Percentiles rank a stretch among this genome's conserved stretches.
Conservation (phyloP, 2,329 filamentous ascomycete genomes). For the Chaetomium olivaceum region DNA sequence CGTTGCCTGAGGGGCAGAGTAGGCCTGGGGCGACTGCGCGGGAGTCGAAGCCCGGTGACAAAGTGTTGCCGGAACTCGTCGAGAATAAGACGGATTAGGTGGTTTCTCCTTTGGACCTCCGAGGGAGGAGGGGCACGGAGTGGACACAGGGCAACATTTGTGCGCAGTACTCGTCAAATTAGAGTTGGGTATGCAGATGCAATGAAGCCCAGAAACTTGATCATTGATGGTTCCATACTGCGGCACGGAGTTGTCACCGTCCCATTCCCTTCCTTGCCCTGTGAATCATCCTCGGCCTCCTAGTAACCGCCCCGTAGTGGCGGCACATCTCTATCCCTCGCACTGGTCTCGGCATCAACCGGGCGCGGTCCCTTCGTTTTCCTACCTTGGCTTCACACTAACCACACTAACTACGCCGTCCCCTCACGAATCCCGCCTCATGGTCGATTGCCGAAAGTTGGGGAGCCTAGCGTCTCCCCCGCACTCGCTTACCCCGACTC, state of each 20-base stretch:
- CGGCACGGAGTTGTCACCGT: too few relatives aligned
- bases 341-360: not conserved
- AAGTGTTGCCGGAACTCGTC: conserved; percentile 42
- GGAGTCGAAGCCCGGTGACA: conserved; percentile 37
- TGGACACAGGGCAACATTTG: too few relatives aligned
- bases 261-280: too few relatives aligned
- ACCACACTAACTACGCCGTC: not conserved
- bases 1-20: conserved; percentile 41
- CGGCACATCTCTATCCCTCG: not conserved
- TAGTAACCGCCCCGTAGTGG: not conserved
- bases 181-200: too few relatives aligned
- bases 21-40: conserved; percentile 38
- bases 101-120: too few relatives aligned
- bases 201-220: too few relatives aligned
- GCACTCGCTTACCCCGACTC: conserved; percentile 25
- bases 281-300: too few relatives aligned
- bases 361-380: not conserved
- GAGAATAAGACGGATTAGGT: conserved; percentile 33
- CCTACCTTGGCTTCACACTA: too few relatives aligned
- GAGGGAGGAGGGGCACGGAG: too few relatives aligned
- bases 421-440: not conserved
- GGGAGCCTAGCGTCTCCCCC: conserved; percentile 21
- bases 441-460: conserved; percentile 29
- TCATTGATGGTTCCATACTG: too few relatives aligned
- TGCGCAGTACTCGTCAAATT: too few relatives aligned